Evolutionary conservation across 2,329 filamentous ascomycete species (phyloP).

Genomic region (Monosporascus sp.): DNA sequence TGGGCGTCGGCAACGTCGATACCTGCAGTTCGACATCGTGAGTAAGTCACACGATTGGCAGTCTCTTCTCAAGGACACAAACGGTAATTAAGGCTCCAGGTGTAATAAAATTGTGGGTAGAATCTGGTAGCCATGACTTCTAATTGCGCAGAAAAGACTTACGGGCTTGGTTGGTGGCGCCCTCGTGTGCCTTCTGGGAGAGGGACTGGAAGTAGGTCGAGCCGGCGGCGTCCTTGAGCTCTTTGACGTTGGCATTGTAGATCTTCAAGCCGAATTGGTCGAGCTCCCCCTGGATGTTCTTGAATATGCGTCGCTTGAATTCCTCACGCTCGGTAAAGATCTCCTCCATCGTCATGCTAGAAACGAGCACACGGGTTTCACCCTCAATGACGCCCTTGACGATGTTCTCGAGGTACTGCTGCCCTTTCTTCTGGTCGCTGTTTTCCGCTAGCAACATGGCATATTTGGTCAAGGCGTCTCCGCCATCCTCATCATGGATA

Average conservation of each 20-base stretch:
- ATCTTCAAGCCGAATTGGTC: slow-evolving; percentile 75
- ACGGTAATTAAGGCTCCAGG: no score
- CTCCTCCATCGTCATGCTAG: slow-evolving; percentile 89
- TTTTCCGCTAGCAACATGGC: slow-evolving; percentile 70
- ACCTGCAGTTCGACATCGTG: neutral
- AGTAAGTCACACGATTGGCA: no score
- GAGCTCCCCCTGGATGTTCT: slow-evolving; percentile 73
- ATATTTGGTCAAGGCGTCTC: slow-evolving; percentile 71
- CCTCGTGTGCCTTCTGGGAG: slow-evolving; percentile 78
- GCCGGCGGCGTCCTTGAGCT: slow-evolving; percentile 75
- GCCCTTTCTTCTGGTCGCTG: slow-evolving; percentile 33
- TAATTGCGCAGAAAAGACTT: neutral
- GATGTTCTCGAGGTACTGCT: slow-evolving; percentile 71
- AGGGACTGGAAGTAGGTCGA: slow-evolving; percentile 81
- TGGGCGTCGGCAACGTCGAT: slow-evolving; percentile 62
- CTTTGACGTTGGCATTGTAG: slow-evolving; percentile 74
- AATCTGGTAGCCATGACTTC: neutral
- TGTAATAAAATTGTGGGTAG: no score
- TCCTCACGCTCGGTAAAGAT: slow-evolving; percentile 73
- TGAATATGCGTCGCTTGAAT: slow-evolving; percentile 71
- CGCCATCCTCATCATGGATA: slow-evolving; percentile 39
- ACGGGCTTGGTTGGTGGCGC: slow-evolving; percentile 72
- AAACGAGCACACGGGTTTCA: slow-evolving; percentile 77
- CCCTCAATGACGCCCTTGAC: slow-evolving; percentile 89
- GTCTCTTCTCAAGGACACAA: no score